phyloP scores from a whole-genome alignment of 2,329 filamentous ascomycete genomes.

The Microdochium nivale region DNA sequence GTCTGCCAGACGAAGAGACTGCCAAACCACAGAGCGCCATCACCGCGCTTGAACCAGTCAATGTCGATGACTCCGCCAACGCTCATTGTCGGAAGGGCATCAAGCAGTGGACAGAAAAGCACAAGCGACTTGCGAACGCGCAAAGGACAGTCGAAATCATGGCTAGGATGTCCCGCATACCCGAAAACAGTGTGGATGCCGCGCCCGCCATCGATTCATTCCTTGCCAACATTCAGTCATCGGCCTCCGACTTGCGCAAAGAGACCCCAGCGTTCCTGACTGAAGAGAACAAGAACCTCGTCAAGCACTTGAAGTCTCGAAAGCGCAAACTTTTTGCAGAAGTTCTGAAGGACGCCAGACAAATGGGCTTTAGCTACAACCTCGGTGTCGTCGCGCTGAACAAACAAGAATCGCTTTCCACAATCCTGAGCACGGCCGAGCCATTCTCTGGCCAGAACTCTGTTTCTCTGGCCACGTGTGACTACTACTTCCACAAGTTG shows the following conservation, averaged over 20 bases:
- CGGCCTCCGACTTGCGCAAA: constrained; percentile 67
- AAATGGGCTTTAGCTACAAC: constrained; percentile 87
- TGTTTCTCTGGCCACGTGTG: constrained; percentile 26
- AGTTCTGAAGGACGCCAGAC: constrained; percentile 69
- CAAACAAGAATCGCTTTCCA: constrained; percentile 62
- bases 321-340: constrained; percentile 90
- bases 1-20: constrained; percentile 39
- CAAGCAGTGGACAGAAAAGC: constrained; percentile 30
- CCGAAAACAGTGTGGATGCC: constrained; percentile 44
- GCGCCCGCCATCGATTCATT: constrained; percentile 57
- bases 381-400: constrained; percentile 64
- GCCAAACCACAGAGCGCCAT: constrained; percentile 1
- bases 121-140: constrained; percentile 64
- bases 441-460: constrained; percentile 24
- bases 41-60: constrained; percentile 15
- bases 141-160: constrained; percentile 66
- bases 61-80: constrained; percentile 23
- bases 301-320: constrained; percentile 83
- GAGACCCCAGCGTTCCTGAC: constrained; percentile 75
- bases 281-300: constrained; percentile 74
- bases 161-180: constrained; percentile 49
- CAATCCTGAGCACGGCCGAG: constrained; percentile 54
- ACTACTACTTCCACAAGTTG: constrained; percentile 72
- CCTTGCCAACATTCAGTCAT: constrained; percentile 56
- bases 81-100: constrained; percentile 23